Conservation (phyloP, 2,329 filamentous ascomycete genomes). For the Sporothrix brunneoviolacea region DNA sequence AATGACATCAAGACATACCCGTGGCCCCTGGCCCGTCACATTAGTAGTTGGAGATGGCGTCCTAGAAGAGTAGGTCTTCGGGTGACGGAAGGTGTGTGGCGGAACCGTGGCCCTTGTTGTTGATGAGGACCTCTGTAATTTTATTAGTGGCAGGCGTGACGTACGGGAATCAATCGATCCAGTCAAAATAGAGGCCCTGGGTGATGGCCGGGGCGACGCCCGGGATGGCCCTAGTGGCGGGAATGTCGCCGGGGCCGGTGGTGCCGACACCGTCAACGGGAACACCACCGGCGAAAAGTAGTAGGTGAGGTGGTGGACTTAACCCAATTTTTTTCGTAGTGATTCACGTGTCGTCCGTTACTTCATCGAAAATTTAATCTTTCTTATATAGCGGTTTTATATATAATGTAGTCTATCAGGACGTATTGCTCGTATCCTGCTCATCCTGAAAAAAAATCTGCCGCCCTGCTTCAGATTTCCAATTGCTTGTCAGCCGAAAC, state of each 20-base stretch:
- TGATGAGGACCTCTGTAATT: constrained; percentile 1
- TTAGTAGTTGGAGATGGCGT: constrained; percentile 5
- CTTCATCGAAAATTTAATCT: too few relatives aligned
- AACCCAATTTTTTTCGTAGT: constrained; percentile 21
- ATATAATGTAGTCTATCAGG: background rate
- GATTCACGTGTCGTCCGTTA: too few relatives aligned
- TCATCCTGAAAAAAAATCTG: background rate
- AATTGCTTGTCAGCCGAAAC: background rate
- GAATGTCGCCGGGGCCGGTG: background rate
- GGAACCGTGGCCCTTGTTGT: background rate
- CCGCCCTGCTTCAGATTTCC: background rate
- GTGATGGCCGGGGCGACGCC: background rate
- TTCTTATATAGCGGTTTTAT: too few relatives aligned
- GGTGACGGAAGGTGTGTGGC: constrained; percentile 4
- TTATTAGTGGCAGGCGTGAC: constrained; percentile 6
- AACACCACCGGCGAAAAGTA: too few relatives aligned
- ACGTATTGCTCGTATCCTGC: background rate
- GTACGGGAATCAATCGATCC: constrained; percentile 6
- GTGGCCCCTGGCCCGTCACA: too few relatives aligned
- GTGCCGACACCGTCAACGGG: background rate
- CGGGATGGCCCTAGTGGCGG: background rate
- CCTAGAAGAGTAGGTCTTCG: background rate
- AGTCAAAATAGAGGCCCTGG: background rate
- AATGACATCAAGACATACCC: too few relatives aligned
- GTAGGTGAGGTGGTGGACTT: too few relatives aligned